A percentile compares a stretch with the other conserved stretches of the same genome.
Conservation (phyloP, 306 rosid genomes). For the Prosopis cineraria region DNA sequence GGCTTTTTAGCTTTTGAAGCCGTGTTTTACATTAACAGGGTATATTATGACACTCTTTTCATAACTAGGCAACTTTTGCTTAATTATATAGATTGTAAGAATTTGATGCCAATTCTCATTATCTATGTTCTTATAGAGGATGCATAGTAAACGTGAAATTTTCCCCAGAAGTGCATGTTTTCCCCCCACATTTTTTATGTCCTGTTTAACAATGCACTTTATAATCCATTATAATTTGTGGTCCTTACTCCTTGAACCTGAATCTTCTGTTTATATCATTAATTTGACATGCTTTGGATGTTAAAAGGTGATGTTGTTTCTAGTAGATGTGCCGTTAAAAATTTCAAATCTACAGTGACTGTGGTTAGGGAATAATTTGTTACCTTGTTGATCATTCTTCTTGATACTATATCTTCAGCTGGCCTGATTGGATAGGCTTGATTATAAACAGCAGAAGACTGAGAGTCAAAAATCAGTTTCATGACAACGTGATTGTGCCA, state of each 20-base stretch:
- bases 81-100: not conserved
- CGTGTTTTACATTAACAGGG: not conserved
- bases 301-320: not conserved
- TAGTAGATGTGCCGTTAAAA: not conserved
- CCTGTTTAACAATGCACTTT: conserved; percentile 3
- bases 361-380: not conserved
- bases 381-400: conserved; percentile 3
- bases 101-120: conserved; percentile 5
- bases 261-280: conserved; percentile 17
- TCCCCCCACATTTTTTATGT: not conserved
- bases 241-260: not conserved
- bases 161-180: not conserved
- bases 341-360: conserved; percentile 7
- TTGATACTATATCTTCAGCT: conserved; percentile 6
- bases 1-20: not conserved
- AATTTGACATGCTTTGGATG: conserved; percentile 19
- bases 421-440: conserved; percentile 8
- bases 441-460: conserved; percentile 8
- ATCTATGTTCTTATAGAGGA: not conserved
- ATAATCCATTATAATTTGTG: not conserved
- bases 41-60: not conserved
- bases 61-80: not conserved
- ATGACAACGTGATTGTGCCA: conserved; percentile 10
- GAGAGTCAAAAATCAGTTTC: conserved; percentile 18
- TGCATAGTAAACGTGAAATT: conserved; percentile 1